Conservation (phyloP, 305 asterid genomes). For the Fraxinus nigra region DNA sequence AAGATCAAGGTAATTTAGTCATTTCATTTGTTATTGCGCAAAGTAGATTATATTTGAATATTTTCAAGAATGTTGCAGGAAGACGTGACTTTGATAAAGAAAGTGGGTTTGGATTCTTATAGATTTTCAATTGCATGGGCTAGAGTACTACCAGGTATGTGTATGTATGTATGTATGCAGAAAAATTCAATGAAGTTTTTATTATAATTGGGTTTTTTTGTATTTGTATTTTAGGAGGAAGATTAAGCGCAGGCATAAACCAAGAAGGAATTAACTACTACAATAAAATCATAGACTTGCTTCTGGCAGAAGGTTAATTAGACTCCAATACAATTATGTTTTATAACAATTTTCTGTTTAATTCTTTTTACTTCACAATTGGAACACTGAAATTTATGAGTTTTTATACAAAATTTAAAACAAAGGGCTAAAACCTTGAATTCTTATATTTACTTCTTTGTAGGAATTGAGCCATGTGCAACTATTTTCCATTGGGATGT, state of each 20-base stretch:
- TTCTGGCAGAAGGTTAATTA: neutral
- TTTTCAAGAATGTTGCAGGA: neutral
- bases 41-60: neutral
- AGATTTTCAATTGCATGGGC: constrained; percentile 19
- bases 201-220: too few species aligned
- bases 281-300: neutral
- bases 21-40: neutral
- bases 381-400: too few species aligned
- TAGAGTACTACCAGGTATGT: neutral
- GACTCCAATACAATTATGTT: neutral
- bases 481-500: constrained; percentile 27
- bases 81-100: neutral
- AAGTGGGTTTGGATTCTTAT: neutral
- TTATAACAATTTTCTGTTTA: neutral
- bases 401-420: too few species aligned
- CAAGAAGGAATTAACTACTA: neutral
- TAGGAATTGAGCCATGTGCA: constrained; percentile 20
- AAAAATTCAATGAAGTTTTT: neutral
- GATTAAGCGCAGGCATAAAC: neutral
- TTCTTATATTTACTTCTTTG: neutral
- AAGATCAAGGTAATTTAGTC: neutral
- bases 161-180: too few species aligned
- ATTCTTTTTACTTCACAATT: neutral
- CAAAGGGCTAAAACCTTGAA: neutral
- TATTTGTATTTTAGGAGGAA: too few species aligned